These are phyloP conservation scores for Dictyostelium intermedium DNA, from an alignment of 78 protist species.

Conservation along the genomic window DNA sequence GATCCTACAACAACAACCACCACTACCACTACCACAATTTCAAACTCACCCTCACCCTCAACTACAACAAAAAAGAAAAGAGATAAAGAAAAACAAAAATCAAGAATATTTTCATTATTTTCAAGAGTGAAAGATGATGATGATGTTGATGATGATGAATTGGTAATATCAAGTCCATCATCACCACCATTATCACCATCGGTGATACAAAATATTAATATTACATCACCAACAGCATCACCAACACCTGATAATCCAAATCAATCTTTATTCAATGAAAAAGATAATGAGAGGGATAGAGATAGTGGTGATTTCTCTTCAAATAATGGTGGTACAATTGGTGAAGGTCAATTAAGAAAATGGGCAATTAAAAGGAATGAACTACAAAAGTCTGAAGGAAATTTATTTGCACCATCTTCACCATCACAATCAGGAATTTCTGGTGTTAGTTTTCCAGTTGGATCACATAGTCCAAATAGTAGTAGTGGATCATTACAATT, in stretches of 20 bases:
- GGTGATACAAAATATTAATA: neutral
- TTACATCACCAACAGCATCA: neutral
- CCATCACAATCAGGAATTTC: neutral
- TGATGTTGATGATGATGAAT: conserved; percentile 15
- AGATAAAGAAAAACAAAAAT: conserved; percentile 26
- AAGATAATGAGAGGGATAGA: neutral
- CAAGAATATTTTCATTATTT: conserved; percentile 47
- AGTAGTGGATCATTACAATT: conserved; percentile 15
- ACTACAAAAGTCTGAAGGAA: neutral
- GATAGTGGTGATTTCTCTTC: neutral
- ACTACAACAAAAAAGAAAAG: neutral
- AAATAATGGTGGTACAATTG: neutral
- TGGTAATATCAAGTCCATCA: conserved; percentile 19
- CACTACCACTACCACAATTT: neutral
- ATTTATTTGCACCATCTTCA: conserved; percentile 14
- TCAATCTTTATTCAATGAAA: neutral
- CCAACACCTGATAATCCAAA: conserved; percentile 19
- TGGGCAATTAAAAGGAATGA: conserved; percentile 74
- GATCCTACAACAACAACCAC: neutral
- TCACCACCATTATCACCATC: neutral
- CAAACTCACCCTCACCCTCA: too few relatives aligned
- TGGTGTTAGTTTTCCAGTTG: neutral
- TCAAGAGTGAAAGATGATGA: conserved; percentile 13
- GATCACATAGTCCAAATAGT: neutral
- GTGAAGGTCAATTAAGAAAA: conserved; percentile 50